Percentiles rank a stretch among this genome's conserved stretches.
phyloP scores from a whole-genome alignment of 2,329 filamentous ascomycete species.

The Hypoxylon sp. region DNA sequence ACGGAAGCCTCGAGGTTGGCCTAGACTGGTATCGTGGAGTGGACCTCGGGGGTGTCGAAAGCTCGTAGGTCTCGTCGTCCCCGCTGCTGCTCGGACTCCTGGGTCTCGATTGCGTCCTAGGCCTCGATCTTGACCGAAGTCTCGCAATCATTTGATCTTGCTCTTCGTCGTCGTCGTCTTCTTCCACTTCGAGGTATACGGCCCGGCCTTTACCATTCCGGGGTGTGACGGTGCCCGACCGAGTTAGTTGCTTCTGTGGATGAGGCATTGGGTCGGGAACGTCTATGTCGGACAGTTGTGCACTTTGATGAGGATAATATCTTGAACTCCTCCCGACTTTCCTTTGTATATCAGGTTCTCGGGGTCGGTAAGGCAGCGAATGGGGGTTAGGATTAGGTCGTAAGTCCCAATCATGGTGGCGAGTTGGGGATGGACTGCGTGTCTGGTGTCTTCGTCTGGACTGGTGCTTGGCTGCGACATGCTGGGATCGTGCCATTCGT shows the following conservation, averaged over 20 bases:
- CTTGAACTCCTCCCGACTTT: slow-evolving; percentile 50
- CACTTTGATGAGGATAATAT: slow-evolving; percentile 48
- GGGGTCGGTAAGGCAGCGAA: slow-evolving; percentile 57
- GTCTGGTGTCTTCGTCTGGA: slow-evolving; percentile 50
- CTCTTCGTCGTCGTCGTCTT: slow-evolving; percentile 49
- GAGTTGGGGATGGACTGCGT: slow-evolving; percentile 50
- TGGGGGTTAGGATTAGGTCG: slow-evolving; percentile 50
- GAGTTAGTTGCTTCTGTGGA: slow-evolving; percentile 49
- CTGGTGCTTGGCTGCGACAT: slow-evolving; percentile 52
- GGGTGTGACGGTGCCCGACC: slow-evolving; percentile 46
- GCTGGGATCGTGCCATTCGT: slow-evolving; percentile 54
- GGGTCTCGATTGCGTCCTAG: slow-evolving; percentile 45
- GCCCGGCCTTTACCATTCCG: slow-evolving; percentile 48
- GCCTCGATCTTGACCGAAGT: slow-evolving; percentile 45
- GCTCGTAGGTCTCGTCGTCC: slow-evolving; percentile 42
- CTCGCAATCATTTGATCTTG: slow-evolving; percentile 49
- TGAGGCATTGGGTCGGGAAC: slow-evolving; percentile 52
- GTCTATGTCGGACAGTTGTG: slow-evolving; percentile 49
- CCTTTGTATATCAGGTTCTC: slow-evolving; percentile 55
- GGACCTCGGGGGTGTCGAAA: slow-evolving; percentile 54
- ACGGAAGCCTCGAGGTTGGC: slow-evolving; percentile 56
- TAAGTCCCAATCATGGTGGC: slow-evolving; percentile 54
- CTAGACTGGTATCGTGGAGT: slow-evolving; percentile 58
- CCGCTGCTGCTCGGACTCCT: slow-evolving; percentile 38
- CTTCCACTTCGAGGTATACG: slow-evolving; percentile 47